phyloP scores from a whole-genome alignment of 2,329 filamentous ascomycete genomes.

The Neofusicoccum sp. region DNA sequence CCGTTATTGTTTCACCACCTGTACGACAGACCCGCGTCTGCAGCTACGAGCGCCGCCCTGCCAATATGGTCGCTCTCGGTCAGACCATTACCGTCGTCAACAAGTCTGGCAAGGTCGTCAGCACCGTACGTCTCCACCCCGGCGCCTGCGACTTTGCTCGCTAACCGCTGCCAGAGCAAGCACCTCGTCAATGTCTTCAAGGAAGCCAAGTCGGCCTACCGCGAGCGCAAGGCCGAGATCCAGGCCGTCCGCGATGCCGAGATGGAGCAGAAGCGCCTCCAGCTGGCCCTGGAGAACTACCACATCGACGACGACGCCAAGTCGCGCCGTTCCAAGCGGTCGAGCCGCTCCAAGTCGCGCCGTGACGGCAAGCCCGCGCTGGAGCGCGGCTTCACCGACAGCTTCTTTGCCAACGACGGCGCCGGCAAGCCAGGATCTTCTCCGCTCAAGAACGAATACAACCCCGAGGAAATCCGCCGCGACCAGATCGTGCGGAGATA shows the following conservation, averaged over 20 bases:
- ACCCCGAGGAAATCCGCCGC: slow-evolving; percentile 24
- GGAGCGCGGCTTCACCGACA: slow-evolving; percentile 47
- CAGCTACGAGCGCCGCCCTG: slow-evolving; percentile 5
- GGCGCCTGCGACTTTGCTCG: slow-evolving; percentile 14
- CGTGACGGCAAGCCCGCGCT: slow-evolving; percentile 34
- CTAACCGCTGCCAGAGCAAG: slow-evolving; percentile 66
- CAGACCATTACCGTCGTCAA: slow-evolving; percentile 89
- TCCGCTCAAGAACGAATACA: slow-evolving; percentile 27
- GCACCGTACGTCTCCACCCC: slow-evolving; percentile 62
- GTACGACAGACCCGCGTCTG: slow-evolving; percentile 13
- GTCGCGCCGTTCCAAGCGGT: slow-evolving; percentile 21
- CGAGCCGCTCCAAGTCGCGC: slow-evolving; percentile 27
- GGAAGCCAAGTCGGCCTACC: slow-evolving; percentile 84
- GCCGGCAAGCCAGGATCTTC: slow-evolving; percentile 12
- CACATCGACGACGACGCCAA: slow-evolving; percentile 40
- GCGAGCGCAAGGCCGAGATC: slow-evolving; percentile 81
- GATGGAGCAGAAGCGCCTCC: slow-evolving; percentile 57
- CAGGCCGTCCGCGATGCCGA: slow-evolving; percentile 65
- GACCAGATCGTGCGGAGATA: slow-evolving; percentile 44
- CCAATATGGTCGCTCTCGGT: slow-evolving; percentile 37
- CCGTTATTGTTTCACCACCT: slow-evolving; percentile 17
- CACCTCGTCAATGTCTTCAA: slow-evolving; percentile 88
- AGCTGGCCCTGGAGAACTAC: slow-evolving; percentile 56
- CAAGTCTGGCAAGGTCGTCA: slow-evolving; percentile 86
- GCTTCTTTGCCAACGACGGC: slow-evolving; percentile 44